Conservation (phyloP, 345 rosid genomes). For the Acer yangbiense region DNA sequence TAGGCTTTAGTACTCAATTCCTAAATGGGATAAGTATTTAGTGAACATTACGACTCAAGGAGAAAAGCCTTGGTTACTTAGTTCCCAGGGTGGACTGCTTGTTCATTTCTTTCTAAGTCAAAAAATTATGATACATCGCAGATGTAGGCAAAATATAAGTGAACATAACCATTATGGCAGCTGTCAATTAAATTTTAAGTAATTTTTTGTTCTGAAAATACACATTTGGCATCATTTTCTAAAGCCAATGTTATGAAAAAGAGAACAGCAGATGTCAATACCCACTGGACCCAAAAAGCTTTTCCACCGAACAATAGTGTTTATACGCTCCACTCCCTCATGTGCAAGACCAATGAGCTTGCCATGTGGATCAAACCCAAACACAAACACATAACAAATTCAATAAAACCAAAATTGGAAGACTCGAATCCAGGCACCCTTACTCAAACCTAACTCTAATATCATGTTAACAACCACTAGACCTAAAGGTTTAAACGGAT, state of each 20-base stretch:
- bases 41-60: neutral
- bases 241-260: neutral
- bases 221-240: neutral
- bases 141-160: neutral
- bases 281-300: neutral
- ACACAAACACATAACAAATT: neutral
- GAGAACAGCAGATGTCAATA: neutral
- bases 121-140: neutral
- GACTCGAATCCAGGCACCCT: neutral
- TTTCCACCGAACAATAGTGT: neutral
- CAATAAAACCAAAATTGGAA: neutral
- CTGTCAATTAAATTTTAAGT: neutral
- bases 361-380: neutral
- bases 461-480: neutral
- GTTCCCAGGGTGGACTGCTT: neutral
- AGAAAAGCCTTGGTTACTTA: neutral
- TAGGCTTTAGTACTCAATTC: neutral
- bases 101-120: neutral
- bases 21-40: neutral
- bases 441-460: neutral
- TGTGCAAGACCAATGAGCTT: neutral
- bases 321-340: neutral
- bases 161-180: neutral
- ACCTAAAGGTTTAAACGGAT: neutral
- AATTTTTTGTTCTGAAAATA: neutral